A percentile compares a stretch with the other conserved stretches of the same genome.
phyloP scores from a whole-genome alignment of 495 filamentous ascomycete genomes.

The Cudoniella acicularis region DNA sequence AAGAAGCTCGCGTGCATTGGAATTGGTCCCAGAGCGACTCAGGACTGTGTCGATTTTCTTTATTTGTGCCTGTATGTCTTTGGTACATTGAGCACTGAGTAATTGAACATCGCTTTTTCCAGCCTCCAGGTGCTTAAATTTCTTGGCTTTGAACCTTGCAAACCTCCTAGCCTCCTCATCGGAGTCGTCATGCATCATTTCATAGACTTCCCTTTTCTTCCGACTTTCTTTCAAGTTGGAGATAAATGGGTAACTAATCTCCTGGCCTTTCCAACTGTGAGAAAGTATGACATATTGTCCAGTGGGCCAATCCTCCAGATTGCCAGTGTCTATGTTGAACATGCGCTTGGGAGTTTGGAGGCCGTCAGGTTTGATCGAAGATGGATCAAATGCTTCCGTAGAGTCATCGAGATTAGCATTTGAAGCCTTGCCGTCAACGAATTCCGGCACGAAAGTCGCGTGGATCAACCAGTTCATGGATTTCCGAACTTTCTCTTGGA shows the following conservation, averaged over 20 bases:
- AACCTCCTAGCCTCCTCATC: slow-evolving; percentile 11
- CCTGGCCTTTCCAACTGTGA: slow-evolving; percentile 43
- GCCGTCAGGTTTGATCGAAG: slow-evolving; percentile 4
- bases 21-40: neutral
- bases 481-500: slow-evolving; percentile 12
- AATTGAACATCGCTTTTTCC: slow-evolving; percentile 8
- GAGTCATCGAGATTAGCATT: slow-evolving; percentile 4
- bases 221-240: slow-evolving; percentile 8
- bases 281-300: slow-evolving; percentile 44
- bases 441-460: slow-evolving; percentile 8
- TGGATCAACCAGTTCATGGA: slow-evolving; percentile 12
- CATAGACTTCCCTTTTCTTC: slow-evolving; percentile 7
- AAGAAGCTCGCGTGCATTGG: slow-evolving; percentile 8
- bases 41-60: slow-evolving; percentile 4
- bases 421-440: neutral
- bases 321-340: slow-evolving; percentile 42
- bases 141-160: slow-evolving; percentile 12
- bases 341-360: slow-evolving; percentile 34
- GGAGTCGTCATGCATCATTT: slow-evolving; percentile 7
- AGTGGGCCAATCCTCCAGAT: slow-evolving; percentile 31
- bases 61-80: slow-evolving; percentile 3
- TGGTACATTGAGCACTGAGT: slow-evolving; percentile 6
- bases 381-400: neutral
- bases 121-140: slow-evolving; percentile 5
- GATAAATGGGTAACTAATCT: slow-evolving; percentile 37